Conservation (phyloP, 306 rosid species). For the Nissolia schottii region DNA sequence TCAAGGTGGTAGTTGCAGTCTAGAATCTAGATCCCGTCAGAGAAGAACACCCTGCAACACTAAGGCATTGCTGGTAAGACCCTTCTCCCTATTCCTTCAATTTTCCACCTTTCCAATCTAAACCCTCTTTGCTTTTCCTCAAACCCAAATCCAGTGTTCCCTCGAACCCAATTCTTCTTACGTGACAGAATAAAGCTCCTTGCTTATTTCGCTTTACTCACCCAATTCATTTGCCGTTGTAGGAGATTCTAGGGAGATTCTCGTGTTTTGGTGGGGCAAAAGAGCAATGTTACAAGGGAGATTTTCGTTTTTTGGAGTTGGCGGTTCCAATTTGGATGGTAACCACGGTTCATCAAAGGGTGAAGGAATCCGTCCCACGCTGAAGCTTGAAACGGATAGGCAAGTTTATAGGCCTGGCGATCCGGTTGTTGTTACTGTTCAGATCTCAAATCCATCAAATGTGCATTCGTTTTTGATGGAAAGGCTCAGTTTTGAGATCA, state of each 20-base stretch:
- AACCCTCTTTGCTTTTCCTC: not conserved
- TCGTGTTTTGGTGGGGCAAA: not conserved
- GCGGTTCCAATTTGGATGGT: conserved; percentile 27
- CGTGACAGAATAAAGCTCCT: no score
- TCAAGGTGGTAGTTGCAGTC: not conserved
- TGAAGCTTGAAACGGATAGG: conserved; percentile 71
- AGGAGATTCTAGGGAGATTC: not conserved
- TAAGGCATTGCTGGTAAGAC: conserved; percentile 19
- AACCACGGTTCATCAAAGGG: conserved; percentile 17
- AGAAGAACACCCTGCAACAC: not conserved
- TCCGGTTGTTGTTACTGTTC: conserved; percentile 61
- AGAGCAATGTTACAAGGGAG: conserved; percentile 57
- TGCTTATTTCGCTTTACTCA: not conserved
- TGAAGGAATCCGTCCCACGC: conserved; percentile 37
- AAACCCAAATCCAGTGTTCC: not conserved
- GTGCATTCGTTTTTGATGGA: conserved; percentile 64
- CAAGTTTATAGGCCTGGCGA: conserved; percentile 93
- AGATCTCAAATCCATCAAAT: conserved; percentile 57
- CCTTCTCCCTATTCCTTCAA: conserved; percentile 1
- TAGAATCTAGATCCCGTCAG: conserved; percentile 29
- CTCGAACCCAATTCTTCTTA: not conserved
- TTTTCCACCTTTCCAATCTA: not conserved
- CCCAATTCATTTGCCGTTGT: not conserved
- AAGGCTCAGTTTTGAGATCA: conserved; percentile 76
- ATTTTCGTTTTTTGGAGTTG: conserved; percentile 62